Conservation (phyloP, 2,329 filamentous ascomycete species). For the Emergomyces orientalis region DNA sequence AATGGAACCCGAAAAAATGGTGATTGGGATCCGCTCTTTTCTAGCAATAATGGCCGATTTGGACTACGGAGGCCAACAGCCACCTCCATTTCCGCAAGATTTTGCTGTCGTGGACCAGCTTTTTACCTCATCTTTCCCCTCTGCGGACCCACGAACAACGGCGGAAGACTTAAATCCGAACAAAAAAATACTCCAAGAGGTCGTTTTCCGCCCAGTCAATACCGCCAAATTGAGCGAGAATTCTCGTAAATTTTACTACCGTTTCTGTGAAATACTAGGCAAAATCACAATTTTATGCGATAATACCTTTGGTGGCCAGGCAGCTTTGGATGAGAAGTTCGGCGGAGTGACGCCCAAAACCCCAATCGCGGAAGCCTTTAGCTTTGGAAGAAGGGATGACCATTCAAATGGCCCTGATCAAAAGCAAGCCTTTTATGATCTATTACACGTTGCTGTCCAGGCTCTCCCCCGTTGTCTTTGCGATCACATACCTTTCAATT, state of each 20-base stretch:
- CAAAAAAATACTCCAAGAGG: slow-evolving; percentile 29
- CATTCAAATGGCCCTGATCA: slow-evolving; percentile 64
- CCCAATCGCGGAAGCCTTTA: slow-evolving; percentile 88
- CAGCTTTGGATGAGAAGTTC: slow-evolving; percentile 91
- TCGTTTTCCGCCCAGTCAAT: slow-evolving; percentile 44
- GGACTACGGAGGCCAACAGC: slow-evolving; percentile 67
- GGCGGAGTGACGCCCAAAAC: slow-evolving; percentile 81
- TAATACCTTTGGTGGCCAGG: slow-evolving; percentile 93
- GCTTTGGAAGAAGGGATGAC: slow-evolving; percentile 75
- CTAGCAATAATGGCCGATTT: slow-evolving; percentile 86
- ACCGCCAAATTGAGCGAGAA: slow-evolving; percentile 59
- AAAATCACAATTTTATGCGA: slow-evolving; percentile 96
- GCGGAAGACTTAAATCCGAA: slow-evolving; percentile 33
- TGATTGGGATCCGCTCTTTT: slow-evolving; percentile 93
- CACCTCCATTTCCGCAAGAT: slow-evolving; percentile 73
- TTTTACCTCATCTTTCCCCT: slow-evolving; percentile 9
- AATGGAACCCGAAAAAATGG: slow-evolving; percentile 89
- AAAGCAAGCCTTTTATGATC: slow-evolving; percentile 89
- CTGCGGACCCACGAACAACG: not conserved
- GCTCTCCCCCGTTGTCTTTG: slow-evolving; percentile 90
- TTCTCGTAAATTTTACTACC: slow-evolving; percentile 73
- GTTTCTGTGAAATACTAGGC: slow-evolving; percentile 89
- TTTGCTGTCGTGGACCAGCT: slow-evolving; percentile 28
- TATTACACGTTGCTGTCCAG: slow-evolving; percentile 90
- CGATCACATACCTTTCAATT: slow-evolving; percentile 82